A percentile compares a stretch with the other conserved stretches of the same genome.
phyloP scores from a whole-genome alignment of 805 yeast genomes.

The Starmerella floricola region DNA sequence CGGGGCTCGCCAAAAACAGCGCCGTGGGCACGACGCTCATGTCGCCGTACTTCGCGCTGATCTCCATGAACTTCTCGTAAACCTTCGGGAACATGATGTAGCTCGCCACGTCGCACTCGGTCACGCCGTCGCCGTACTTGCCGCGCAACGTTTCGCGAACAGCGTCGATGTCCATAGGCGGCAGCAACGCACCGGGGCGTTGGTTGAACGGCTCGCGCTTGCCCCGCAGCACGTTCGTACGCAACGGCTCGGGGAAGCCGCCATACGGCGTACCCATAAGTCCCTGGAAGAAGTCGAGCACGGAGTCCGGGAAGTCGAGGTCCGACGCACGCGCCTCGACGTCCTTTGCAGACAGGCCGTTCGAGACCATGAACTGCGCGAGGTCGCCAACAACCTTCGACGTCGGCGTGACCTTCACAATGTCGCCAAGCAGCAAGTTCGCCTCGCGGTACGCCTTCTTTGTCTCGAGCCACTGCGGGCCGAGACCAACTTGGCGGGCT shows the following conservation, averaged over 20 bases:
- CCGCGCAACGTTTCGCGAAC: conserved; percentile 62
- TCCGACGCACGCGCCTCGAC: conserved; percentile 77
- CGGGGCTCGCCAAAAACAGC: conserved; percentile 77
- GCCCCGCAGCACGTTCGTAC: conserved; percentile 79
- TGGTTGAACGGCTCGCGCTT: conserved; percentile 79
- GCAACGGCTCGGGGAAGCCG: conserved; percentile 98
- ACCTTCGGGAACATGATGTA: conserved; percentile 98
- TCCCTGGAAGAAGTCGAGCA: conserved; percentile 96
- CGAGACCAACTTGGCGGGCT: conserved; percentile 97
- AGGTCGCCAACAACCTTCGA: conserved; percentile 99
- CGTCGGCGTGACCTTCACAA: conserved; percentile 97
- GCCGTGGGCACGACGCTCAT: conserved; percentile 88
- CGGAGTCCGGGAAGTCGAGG: conserved; percentile 97
- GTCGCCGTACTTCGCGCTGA: conserved; percentile 73
- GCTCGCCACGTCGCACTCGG: conserved; percentile 84
- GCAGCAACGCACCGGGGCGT: conserved; percentile 86
- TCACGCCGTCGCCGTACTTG: conserved; percentile 59
- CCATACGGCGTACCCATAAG: conserved; percentile 99
- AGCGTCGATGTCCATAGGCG: conserved; percentile 66
- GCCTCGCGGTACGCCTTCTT: conserved; percentile 90
- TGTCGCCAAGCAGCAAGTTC: conserved; percentile 81
- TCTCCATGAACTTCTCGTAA: conserved; percentile 71
- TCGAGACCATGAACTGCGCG: conserved; percentile 99
- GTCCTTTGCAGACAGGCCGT: conserved; percentile 76
- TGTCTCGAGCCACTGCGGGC: conserved; percentile 92